These are phyloP conservation scores for Astragalus glycyphyllos DNA, from an alignment of 306 rosid genomes.

Conservation along the genomic window DNA sequence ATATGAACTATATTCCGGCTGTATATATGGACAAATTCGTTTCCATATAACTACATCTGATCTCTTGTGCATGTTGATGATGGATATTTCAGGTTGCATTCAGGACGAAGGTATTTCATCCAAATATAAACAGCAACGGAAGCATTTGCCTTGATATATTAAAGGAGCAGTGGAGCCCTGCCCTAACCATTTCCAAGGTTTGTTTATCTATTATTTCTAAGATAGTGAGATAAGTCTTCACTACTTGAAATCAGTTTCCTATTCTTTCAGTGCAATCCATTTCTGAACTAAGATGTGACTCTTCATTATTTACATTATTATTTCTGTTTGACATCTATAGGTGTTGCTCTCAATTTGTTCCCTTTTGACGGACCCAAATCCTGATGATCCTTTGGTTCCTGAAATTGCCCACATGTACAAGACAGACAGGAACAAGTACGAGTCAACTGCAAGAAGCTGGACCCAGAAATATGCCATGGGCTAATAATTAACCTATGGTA, in stretches of 20 bases:
- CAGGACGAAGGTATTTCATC: constrained; percentile 92
- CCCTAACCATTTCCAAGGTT: constrained; percentile 90
- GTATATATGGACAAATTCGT: background rate
- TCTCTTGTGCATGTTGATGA: constrained; percentile 1
- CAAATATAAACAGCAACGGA: constrained; percentile 83
- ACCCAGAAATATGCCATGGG: constrained; percentile 91
- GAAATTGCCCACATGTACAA: constrained; percentile 88
- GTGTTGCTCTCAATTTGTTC: constrained; percentile 84
- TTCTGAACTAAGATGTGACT: background rate
- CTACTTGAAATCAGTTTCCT: background rate
- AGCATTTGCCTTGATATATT: constrained; percentile 91
- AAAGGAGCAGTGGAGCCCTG: constrained; percentile 97
- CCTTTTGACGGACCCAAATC: constrained; percentile 76
- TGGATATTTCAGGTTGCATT: constrained; percentile 80
- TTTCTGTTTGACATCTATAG: constrained; percentile 34
- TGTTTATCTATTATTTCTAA: constrained; percentile 6
- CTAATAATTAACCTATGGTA: constrained; percentile 40
- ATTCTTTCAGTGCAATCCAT: background rate
- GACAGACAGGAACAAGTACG: constrained; percentile 76
- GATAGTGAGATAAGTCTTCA: background rate
- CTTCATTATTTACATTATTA: background rate
- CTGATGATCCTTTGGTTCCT: constrained; percentile 76
- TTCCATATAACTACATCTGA: background rate
- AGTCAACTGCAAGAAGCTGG: constrained; percentile 83
- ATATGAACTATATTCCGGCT: background rate